phyloP scores from a whole-genome alignment of 2,329 filamentous ascomycete genomes.

The Aspergillaceae sp. region DNA sequence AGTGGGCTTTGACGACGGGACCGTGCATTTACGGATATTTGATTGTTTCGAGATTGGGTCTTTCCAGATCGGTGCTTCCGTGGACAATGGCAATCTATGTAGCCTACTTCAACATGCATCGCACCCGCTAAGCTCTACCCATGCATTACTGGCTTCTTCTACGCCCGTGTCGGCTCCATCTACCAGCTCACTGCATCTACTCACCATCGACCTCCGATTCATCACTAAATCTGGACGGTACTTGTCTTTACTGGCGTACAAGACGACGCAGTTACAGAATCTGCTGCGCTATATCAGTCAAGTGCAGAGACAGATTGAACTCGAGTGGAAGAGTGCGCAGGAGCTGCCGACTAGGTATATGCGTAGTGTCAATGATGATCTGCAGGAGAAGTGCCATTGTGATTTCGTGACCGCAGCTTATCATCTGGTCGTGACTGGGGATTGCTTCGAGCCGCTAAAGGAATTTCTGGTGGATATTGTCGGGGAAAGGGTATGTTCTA shows the following conservation, averaged over 20 bases:
- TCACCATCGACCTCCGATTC: constrained; percentile 76
- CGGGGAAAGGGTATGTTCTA: constrained; percentile 58
- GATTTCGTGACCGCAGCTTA: constrained; percentile 68
- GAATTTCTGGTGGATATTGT: constrained; percentile 87
- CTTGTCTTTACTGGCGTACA: constrained; percentile 73
- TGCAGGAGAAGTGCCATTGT: constrained; percentile 57
- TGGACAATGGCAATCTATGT: constrained; percentile 30
- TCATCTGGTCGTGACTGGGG: constrained; percentile 74
- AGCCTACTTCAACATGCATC: constrained; percentile 56
- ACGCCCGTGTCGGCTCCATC: constrained; percentile 19
- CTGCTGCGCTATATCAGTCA: constrained; percentile 77
- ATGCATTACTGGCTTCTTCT: constrained; percentile 54
- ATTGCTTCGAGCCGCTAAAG: constrained; percentile 63
- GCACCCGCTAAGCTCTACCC: constrained; percentile 65
- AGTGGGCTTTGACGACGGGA: constrained; percentile 61
- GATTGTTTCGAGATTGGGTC: constrained; percentile 72
- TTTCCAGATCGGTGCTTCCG: constrained; percentile 34
- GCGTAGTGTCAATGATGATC: constrained; percentile 64
- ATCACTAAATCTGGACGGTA: constrained; percentile 66
- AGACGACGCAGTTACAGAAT: constrained; percentile 80
- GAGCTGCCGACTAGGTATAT: constrained; percentile 74
- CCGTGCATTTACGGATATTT: constrained; percentile 70
- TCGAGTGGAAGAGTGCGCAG: constrained; percentile 74
- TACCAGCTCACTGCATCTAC: constrained; percentile 43
- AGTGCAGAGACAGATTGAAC: constrained; percentile 65